These are phyloP conservation scores for Fusarium nurragi DNA, from an alignment of 2,329 filamentous ascomycete genomes.

Conservation along the genomic window DNA sequence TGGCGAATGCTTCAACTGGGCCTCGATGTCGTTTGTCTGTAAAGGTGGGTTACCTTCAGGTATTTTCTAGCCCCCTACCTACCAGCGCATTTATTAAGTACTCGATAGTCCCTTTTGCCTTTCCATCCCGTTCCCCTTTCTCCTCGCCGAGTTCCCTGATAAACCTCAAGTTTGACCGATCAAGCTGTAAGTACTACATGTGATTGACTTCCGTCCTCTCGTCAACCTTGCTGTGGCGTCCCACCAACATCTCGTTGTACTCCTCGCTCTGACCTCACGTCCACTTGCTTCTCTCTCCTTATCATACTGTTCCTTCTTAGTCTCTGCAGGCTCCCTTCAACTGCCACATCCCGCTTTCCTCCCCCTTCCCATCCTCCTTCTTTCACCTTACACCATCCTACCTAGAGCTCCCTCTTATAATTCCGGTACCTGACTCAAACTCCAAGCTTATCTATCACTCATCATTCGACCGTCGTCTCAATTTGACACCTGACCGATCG, in stretches of 20 bases:
- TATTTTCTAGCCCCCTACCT: constrained; percentile 14
- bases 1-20: constrained; percentile 26
- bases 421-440: constrained; percentile 12
- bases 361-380: constrained; percentile 8
- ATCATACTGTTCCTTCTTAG: constrained; percentile 29
- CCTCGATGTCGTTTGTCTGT: not conserved
- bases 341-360: constrained; percentile 30
- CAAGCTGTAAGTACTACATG: constrained; percentile 11
- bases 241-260: constrained; percentile 27
- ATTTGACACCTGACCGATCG: constrained; percentile 3
- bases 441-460: constrained; percentile 14
- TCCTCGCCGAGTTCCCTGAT: constrained; percentile 11
- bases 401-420: constrained; percentile 8
- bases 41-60: constrained; percentile 31
- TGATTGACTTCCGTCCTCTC: not conserved
- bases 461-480: constrained; percentile 22
- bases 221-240: constrained; percentile 34
- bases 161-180: not conserved
- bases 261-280: constrained; percentile 18
- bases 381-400: constrained; percentile 10
- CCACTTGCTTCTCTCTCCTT: constrained; percentile 23
- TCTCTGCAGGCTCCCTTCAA: constrained; percentile 37
- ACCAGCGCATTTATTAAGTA: constrained; percentile 17
- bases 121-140: not conserved
- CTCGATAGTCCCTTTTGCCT: constrained; percentile 1